Base-by-base conservation (phyloP, 2,329 filamentous ascomycete genomes). In the Trichoderma atroviride region DNA sequence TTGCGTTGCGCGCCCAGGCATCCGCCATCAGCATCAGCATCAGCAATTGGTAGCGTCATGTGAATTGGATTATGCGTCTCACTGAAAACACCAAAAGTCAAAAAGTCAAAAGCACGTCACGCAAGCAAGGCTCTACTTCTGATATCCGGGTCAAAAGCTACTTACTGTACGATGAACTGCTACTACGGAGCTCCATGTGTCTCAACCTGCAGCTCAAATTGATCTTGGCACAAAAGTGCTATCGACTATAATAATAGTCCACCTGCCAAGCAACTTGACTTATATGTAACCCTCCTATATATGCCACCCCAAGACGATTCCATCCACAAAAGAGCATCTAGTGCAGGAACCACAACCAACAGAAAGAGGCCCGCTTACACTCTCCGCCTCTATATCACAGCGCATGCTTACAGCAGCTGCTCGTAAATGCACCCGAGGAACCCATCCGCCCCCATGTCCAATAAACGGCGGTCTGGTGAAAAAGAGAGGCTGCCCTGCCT, bases 11-110 rank as follows among this genome's bases (percentile, higher is more conserved):
- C 22, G 22, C 47, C 47, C 47, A 50, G 22, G 47, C 60, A 63
- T 24, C 60, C 11, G 43, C 43, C 50, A 57, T 57, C 55, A 57
- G 55, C 55, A 52, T 62, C 43, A 33, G 60, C 60, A 63, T 16
- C 60, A 19, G 43, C 43, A 10, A 10, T 53, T 31, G 9, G 47
- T 22, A 16, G 47, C 47, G 47, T 63, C 60, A 63, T 62, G 60
- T 53, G 60, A 22, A 53, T 29, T 43, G n/a, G 11, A 50, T 22
- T 50, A 24, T 43, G 37, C 57, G 29, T 60, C 58, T 60, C 58
- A 43, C 58, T 10, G 27, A 27, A 50, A 43, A 24, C 22, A n/a
- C 13, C 47, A 24, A 50, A 50, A 50, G n/a, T 50, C 19, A 22
- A 24, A 50, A 50, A 50, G n/a, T 50, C 19, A 22, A 24, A 50